Percentiles rank a stretch among this genome's conserved stretches.
Conservation (phyloP, 768 basidiomycete species). For the Xerocomellus amylosporus region DNA sequence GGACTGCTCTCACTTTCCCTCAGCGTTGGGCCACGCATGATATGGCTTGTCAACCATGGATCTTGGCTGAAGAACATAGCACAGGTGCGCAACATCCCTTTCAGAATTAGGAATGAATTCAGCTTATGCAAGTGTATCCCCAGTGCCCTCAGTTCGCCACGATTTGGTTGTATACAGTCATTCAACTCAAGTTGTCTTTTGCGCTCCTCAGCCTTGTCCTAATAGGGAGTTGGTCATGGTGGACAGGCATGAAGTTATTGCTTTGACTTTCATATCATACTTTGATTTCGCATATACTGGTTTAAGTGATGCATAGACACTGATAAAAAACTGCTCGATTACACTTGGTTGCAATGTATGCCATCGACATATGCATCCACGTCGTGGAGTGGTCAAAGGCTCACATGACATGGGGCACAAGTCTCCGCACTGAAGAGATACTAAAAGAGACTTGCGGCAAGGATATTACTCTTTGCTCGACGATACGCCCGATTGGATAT, state of each 20-base stretch:
- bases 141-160: slow-evolving; percentile 79
- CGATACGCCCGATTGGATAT: slow-evolving; percentile 70
- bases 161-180: slow-evolving; percentile 71
- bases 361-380: slow-evolving; percentile 1
- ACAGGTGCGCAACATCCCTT: slow-evolving; percentile 48
- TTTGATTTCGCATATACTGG: not conserved
- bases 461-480: slow-evolving; percentile 59
- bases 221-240: slow-evolving; percentile 61
- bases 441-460: not conserved
- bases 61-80: slow-evolving; percentile 70
- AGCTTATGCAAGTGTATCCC: slow-evolving; percentile 2
- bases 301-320: not conserved
- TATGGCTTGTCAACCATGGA: slow-evolving; percentile 68
- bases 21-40: slow-evolving; percentile 58
- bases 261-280: slow-evolving; percentile 18
- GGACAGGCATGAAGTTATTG: slow-evolving; percentile 51
- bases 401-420: not conserved
- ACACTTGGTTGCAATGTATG: slow-evolving; percentile 10
- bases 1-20: slow-evolving; percentile 58
- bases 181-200: slow-evolving; percentile 65
- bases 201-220: slow-evolving; percentile 54
- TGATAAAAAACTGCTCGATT: not conserved
- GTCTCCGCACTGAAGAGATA: not conserved
- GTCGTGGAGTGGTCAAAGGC: not conserved
- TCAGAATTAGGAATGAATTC: not conserved